Percentiles rank a stretch among this genome's conserved stretches.
These are phyloP conservation scores for Acanthamoeba royreba DNA, from an alignment of 208 protist genomes.

Conservation along the genomic window DNA sequence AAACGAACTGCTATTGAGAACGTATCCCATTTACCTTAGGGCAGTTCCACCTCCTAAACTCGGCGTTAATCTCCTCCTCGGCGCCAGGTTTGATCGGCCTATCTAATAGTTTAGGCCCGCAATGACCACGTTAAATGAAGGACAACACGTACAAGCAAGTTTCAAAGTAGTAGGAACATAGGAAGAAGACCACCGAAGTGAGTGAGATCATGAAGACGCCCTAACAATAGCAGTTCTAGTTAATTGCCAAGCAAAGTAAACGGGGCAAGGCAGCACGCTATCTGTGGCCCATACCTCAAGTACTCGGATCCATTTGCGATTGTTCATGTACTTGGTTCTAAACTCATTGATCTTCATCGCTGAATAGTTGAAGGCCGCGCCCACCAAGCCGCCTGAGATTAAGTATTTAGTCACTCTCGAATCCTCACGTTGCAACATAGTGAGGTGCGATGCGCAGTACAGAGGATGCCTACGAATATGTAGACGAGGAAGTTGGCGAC, in stretches of 20 bases:
- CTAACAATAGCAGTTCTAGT: no score
- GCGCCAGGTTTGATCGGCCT: neutral
- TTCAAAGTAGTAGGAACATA: neutral
- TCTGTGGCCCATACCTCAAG: neutral
- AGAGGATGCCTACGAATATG: neutral
- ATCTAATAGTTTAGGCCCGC: neutral
- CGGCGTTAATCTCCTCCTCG: neutral
- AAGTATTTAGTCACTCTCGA: no score
- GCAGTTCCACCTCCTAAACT: neutral
- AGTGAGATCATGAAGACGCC: neutral
- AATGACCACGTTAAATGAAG: neutral
- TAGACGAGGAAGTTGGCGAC: neutral
- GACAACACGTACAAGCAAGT: neutral
- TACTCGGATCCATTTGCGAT: neutral
- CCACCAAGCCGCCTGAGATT: neutral
- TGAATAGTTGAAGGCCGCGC: neutral
- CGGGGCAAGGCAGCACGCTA: neutral
- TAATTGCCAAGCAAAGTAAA: no score
- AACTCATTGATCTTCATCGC: neutral
- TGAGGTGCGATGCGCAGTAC: no score
- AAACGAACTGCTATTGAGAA: no score
- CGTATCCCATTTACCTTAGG: no score
- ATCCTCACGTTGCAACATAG: no score
- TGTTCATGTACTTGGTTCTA: neutral
- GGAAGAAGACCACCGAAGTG: neutral